These are phyloP conservation scores for Hysterangium stoloniferum DNA, from an alignment of 768 basidiomycete species.

Conservation along the genomic window DNA sequence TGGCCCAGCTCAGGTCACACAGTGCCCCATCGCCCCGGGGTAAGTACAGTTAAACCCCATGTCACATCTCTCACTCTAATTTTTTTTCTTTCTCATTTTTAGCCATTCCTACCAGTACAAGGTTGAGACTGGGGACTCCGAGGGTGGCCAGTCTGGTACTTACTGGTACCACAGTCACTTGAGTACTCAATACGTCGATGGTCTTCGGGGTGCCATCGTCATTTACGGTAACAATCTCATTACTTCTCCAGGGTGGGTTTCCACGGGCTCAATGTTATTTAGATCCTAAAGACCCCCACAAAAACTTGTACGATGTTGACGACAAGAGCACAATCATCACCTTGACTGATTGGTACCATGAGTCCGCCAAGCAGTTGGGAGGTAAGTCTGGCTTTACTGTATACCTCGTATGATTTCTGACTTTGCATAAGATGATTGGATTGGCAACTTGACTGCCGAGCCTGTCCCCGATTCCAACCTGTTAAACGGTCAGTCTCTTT, in stretches of 20 bases:
- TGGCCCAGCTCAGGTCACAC: background rate
- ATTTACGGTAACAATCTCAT: conserved; percentile 20
- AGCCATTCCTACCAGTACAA: background rate
- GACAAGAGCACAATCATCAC: conserved; percentile 32
- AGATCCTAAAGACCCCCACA: conserved; percentile 29
- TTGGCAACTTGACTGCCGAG: background rate
- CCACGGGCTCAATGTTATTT: background rate
- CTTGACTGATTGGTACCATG: conserved; percentile 27
- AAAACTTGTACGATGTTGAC: conserved; percentile 30
- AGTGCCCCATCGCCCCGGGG: background rate
- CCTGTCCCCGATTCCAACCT: background rate
- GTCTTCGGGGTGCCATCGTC: conserved; percentile 33
- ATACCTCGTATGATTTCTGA: background rate
- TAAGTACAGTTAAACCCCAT: no score
- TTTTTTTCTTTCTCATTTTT: background rate
- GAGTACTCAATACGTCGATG: conserved; percentile 26
- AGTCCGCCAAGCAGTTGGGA: background rate
- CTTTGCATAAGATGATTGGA: background rate
- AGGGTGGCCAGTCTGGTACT: background rate
- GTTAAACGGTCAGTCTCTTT: background rate
- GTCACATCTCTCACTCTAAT: background rate
- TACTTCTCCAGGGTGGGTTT: background rate
- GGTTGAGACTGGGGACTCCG: background rate
- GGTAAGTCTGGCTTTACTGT: background rate
- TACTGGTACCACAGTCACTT: conserved; percentile 16